Percentiles rank a stretch among this genome's conserved stretches.
These are phyloP conservation scores for Hymenotorrendiella dingleyae DNA, from an alignment of 2,329 filamentous ascomycete species.

Conservation along the genomic window DNA sequence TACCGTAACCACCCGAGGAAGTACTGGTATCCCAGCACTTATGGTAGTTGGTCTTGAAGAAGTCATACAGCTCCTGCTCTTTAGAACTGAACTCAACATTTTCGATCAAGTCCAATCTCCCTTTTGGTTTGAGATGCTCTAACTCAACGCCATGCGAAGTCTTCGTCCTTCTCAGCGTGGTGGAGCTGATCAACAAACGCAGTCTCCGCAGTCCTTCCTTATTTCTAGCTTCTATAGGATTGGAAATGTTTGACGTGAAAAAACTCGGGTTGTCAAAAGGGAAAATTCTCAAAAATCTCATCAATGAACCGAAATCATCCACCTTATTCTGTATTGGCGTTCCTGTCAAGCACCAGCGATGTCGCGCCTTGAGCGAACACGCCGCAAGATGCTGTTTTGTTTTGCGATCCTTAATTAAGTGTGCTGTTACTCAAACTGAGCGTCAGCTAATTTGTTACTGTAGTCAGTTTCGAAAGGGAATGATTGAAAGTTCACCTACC, in stretches of 20 bases:
- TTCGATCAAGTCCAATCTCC: background rate
- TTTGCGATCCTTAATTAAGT: too few relatives aligned
- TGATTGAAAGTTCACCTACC: too few relatives aligned
- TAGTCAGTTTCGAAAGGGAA: too few relatives aligned
- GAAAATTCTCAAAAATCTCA: slow-evolving; percentile 13
- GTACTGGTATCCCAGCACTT: background rate
- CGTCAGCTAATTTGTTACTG: too few relatives aligned
- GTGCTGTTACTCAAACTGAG: too few relatives aligned
- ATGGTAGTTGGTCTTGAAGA: background rate
- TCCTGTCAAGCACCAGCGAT: slow-evolving; percentile 29
- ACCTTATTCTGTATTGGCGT: slow-evolving; percentile 29
- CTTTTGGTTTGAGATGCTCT: background rate
- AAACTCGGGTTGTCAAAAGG: background rate
- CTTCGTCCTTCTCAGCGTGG: background rate
- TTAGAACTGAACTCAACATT: background rate
- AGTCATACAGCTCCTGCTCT: background rate
- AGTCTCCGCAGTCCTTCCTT: background rate
- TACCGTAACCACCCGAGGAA: too few relatives aligned
- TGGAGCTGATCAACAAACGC: background rate
- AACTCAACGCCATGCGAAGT: background rate
- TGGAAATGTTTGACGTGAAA: background rate
- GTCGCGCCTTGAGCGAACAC: too few relatives aligned
- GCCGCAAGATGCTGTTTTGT: too few relatives aligned
- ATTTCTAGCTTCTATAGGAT: background rate
- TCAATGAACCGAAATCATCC: slow-evolving; percentile 26